Conservation (phyloP, 1,139 yeast genomes). For the Yamadazyma blattariae region DNA sequence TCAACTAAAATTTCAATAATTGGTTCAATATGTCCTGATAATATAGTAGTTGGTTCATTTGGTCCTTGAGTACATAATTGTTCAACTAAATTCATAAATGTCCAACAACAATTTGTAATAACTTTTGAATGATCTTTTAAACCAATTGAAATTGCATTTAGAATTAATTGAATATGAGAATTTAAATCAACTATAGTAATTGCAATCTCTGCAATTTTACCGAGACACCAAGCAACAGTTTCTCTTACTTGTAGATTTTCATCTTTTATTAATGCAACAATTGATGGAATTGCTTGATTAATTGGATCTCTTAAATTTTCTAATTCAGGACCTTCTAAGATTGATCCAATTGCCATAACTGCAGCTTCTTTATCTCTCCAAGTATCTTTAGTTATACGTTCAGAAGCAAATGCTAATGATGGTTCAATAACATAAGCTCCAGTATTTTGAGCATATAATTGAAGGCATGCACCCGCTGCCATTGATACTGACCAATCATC, state of each 20-base stretch:
- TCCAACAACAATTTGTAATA: slow-evolving; percentile 96
- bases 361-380: slow-evolving; percentile 98
- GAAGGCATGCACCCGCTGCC: slow-evolving; percentile 99
- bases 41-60: slow-evolving; percentile 51
- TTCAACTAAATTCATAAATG: slow-evolving; percentile 86
- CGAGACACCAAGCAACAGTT: slow-evolving; percentile 98
- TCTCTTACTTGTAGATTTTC: slow-evolving; percentile 83
- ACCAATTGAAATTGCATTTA: slow-evolving; percentile 73
- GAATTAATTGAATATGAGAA: slow-evolving; percentile 62
- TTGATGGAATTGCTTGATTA: slow-evolving; percentile 78
- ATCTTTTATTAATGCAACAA: slow-evolving; percentile 71
- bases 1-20: slow-evolving; percentile 70
- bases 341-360: slow-evolving; percentile 98
- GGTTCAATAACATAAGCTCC: slow-evolving; percentile 85
- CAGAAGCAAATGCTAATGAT: slow-evolving; percentile 78
- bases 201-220: slow-evolving; percentile 88
- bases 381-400: slow-evolving; percentile 52
- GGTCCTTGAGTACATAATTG: slow-evolving; percentile 68
- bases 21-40: slow-evolving; percentile 70
- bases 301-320: slow-evolving; percentile 65
- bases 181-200: slow-evolving; percentile 71
- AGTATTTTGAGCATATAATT: slow-evolving; percentile 87
- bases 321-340: slow-evolving; percentile 90
- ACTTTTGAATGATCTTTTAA: slow-evolving; percentile 89
- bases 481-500: slow-evolving; percentile 97